Evolutionary conservation across 1,284 basidiomycete genomes (phyloP).

Genomic region (Mycosarcoma mackinlayi): DNA sequence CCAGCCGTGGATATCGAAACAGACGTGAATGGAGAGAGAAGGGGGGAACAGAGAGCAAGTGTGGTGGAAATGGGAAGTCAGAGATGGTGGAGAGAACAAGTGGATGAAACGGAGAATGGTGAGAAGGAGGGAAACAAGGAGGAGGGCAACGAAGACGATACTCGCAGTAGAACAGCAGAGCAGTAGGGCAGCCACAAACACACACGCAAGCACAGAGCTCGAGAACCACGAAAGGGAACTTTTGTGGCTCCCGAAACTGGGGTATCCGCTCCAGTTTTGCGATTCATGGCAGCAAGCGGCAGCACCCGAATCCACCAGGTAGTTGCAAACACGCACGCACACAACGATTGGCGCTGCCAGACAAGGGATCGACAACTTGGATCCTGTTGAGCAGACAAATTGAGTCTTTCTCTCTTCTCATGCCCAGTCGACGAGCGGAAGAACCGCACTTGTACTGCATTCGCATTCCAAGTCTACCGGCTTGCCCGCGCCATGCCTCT

Average conservation of each 20-base stretch:
- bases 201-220: conserved; percentile 1
- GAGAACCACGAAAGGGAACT: no score
- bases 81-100: conserved; percentile 14
- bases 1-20: conserved; percentile 37
- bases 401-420: neutral
- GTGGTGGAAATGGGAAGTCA: neutral
- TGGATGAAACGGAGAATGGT: neutral
- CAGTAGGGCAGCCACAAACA: neutral
- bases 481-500: no score
- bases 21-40: no score
- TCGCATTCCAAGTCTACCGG: no score
- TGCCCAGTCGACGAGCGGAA: no score
- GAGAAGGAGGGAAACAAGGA: neutral
- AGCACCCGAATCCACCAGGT: no score
- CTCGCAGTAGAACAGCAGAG: neutral
- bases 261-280: no score
- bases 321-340: neutral
- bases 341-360: neutral
- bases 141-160: neutral
- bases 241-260: no score
- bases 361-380: neutral
- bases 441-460: no score
- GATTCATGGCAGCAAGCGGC: no score
- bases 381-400: no score
- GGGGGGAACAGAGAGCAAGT: neutral